These are phyloP conservation scores for Pythium guiyangense DNA, from an alignment of 352 stramenopile species.

Conservation along the genomic window DNA sequence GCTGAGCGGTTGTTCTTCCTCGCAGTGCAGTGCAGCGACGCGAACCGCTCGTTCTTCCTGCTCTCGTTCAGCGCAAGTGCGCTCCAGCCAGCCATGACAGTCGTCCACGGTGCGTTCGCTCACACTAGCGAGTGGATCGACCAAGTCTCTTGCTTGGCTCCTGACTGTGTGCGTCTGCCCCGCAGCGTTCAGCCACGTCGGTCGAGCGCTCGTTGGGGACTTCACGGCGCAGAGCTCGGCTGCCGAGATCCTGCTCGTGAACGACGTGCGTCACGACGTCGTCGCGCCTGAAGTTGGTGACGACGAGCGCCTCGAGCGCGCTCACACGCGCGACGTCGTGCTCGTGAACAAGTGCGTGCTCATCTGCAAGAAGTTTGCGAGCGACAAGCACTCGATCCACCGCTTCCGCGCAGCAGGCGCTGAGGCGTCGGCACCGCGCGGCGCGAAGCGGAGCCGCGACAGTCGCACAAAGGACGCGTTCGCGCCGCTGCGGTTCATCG, in stretches of 20 bases:
- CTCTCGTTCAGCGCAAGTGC: slow-evolving; percentile 31
- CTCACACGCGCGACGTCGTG: slow-evolving; percentile 10
- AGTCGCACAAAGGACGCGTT: slow-evolving; percentile 8
- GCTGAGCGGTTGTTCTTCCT: slow-evolving; percentile 11
- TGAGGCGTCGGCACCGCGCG: slow-evolving; percentile 15
- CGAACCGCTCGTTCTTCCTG: slow-evolving; percentile 44
- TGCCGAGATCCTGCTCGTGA: slow-evolving; percentile 36
- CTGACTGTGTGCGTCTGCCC: neutral
- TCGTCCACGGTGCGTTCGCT: slow-evolving; percentile 37
- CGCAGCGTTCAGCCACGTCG: slow-evolving; percentile 47
- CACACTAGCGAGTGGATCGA: neutral
- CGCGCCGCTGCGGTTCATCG: slow-evolving; percentile 37
- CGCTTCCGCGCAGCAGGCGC: slow-evolving; percentile 31
- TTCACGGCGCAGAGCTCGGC: slow-evolving; percentile 18
- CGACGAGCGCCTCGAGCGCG: neutral
- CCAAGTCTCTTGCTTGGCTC: neutral
- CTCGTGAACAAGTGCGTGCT: slow-evolving; percentile 49
- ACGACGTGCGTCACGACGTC: slow-evolving; percentile 17
- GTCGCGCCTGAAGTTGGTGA: no score
- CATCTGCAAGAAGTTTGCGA: slow-evolving; percentile 26
- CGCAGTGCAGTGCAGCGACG: slow-evolving; percentile 39
- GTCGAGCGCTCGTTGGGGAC: slow-evolving; percentile 25
- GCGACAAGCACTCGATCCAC: slow-evolving; percentile 28
- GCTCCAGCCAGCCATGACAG: slow-evolving; percentile 25
- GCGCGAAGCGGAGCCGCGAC: slow-evolving; percentile 28